Percentiles rank a stretch among this genome's conserved stretches.
Conservation (phyloP, 352 stramenopile genomes). For the Globisporangium nunn region DNA sequence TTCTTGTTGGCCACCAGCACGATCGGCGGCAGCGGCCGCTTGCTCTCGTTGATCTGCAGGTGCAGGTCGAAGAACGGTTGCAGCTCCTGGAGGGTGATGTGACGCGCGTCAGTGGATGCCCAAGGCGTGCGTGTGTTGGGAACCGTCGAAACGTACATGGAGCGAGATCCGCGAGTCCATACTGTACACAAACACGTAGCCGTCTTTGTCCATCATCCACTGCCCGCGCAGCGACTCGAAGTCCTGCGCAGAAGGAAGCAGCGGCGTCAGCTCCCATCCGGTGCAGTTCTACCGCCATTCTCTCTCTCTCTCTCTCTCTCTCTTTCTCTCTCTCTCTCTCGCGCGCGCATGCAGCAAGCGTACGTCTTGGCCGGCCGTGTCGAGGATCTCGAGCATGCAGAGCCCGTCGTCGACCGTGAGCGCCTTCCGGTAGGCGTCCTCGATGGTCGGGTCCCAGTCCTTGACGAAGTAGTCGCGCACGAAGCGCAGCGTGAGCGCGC, state of each 20-base stretch:
- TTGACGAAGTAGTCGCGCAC: conserved; percentile 88
- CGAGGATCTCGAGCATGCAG: conserved; percentile 87
- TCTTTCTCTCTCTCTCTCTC: too few relatives aligned
- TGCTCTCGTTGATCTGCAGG: conserved; percentile 85
- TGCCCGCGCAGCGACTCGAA: conserved; percentile 85
- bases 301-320: too few relatives aligned
- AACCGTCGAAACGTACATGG: conserved; percentile 31
- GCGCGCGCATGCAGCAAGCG: conserved; percentile 5
- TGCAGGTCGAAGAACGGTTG: conserved; percentile 87
- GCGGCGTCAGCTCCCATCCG: too few relatives aligned
- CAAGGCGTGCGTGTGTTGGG: too few relatives aligned
- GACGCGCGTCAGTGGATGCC: background rate
- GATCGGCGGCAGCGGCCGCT: conserved; percentile 69
- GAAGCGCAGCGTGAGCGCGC: conserved; percentile 85
- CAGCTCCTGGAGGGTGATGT: conserved; percentile 37
- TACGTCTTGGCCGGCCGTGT: conserved; percentile 86
- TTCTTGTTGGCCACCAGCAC: conserved; percentile 89
- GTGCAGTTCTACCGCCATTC: too few relatives aligned
- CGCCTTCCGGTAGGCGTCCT: conserved; percentile 88
- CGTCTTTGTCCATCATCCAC: conserved; percentile 91
- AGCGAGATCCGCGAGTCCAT: conserved; percentile 86
- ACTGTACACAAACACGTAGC: conserved; percentile 89
- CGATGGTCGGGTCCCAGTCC: conserved; percentile 89
- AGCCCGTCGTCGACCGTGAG: conserved; percentile 79
- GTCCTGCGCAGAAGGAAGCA: conserved; percentile 25